A percentile compares a stretch with the other conserved stretches of the same genome.
These are phyloP conservation scores for Gelatoporia subvermispora DNA, from an alignment of 768 basidiomycete genomes.

Conservation along the genomic window DNA sequence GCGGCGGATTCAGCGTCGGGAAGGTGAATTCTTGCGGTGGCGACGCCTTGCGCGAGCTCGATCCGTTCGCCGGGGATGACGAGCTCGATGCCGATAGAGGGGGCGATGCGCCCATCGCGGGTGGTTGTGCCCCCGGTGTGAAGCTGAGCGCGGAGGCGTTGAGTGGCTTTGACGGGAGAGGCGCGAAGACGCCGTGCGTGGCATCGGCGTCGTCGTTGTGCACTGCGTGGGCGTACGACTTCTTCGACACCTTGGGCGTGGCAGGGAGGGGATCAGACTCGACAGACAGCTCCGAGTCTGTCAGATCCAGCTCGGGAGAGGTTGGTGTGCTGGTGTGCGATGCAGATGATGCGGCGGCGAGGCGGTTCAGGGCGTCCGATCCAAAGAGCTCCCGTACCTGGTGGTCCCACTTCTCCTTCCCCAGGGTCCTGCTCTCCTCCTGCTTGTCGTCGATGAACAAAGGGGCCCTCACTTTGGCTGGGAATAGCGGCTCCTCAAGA, in stretches of 20 bases:
- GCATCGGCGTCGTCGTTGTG: conserved; percentile 22
- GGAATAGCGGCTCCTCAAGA: background rate
- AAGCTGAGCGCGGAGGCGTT: conserved; percentile 23
- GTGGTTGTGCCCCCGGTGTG: conserved; percentile 16
- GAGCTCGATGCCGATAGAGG: conserved; percentile 13
- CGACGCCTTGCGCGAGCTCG: background rate
- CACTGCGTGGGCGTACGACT: conserved; percentile 31
- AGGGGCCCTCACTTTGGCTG: background rate
- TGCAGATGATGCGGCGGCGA: conserved; percentile 20
- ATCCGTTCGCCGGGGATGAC: conserved; percentile 5
- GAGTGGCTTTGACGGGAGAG: conserved; percentile 22
- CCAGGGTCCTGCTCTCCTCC: conserved; percentile 29
- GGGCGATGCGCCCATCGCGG: conserved; percentile 10
- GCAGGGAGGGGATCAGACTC: conserved; percentile 39
- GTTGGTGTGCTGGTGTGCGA: conserved; percentile 11
- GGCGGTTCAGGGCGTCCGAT: background rate
- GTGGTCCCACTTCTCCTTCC: conserved; percentile 38
- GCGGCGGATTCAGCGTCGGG: conserved; percentile 37
- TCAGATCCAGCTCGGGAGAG: conserved; percentile 32
- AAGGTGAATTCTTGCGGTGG: conserved; percentile 39
- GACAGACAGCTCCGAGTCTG: conserved; percentile 41
- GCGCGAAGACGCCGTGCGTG: conserved; percentile 16
- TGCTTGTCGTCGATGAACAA: conserved; percentile 20
- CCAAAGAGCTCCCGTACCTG: conserved; percentile 32
- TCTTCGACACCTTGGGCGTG: conserved; percentile 40